phyloP scores from a whole-genome alignment of 202 grass and related monocot species.

The Setaria viridis region DNA sequence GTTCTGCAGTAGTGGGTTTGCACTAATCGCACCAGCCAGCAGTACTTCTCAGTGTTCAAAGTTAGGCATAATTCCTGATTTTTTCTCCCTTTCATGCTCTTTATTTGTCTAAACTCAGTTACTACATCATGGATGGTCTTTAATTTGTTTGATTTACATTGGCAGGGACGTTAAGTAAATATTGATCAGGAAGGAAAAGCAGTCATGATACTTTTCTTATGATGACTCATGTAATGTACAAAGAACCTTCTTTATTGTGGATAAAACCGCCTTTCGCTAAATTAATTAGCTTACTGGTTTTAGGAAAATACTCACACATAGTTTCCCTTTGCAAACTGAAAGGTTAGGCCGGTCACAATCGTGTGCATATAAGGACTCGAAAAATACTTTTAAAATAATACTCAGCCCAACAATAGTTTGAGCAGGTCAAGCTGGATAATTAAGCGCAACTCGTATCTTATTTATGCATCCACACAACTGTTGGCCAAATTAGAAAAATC shows the following conservation, averaged over 20 bases:
- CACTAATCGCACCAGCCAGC: background rate
- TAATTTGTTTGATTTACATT: background rate
- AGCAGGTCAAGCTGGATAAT: background rate
- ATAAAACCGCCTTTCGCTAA: background rate
- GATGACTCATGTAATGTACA: background rate
- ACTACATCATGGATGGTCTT: background rate
- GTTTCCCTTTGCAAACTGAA: background rate
- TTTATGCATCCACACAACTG: too few relatives aligned
- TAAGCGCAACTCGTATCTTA: too few relatives aligned
- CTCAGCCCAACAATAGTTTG: background rate
- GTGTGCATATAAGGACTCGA: background rate
- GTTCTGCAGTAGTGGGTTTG: background rate
- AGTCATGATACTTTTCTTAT: background rate
- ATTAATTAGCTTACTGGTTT: background rate
- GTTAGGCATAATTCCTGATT: too few relatives aligned
- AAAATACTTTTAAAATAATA: background rate
- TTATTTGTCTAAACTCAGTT: background rate
- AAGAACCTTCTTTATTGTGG: background rate
- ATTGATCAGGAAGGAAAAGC: too few relatives aligned
- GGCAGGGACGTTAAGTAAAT: background rate
- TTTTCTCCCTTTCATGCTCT: too few relatives aligned
- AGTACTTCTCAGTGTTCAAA: too few relatives aligned
- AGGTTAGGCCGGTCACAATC: background rate
- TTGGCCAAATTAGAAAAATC: too few relatives aligned
- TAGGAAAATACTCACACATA: background rate